Base-by-base conservation (phyloP, 148 eudicot genomes). In the Persicaria maculosa region DNA sequence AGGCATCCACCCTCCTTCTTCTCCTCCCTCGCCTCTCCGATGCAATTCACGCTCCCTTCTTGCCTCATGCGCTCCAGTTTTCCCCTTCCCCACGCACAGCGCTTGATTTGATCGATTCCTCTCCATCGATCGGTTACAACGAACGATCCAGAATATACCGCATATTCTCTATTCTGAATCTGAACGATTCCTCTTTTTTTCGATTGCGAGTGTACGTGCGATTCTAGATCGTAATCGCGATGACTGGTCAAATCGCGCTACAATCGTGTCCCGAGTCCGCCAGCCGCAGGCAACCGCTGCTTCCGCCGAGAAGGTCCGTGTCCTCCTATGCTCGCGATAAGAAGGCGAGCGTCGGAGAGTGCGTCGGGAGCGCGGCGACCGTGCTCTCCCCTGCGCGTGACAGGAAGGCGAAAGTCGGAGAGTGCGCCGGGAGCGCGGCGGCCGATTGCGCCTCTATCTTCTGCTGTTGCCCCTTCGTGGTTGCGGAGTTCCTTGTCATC, bases 371-470 rank as follows among this genome's bases (percentile, higher is more conserved):
- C 5, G 82, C 97, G 5, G 73, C 90, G 55, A 95, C 97, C 0
- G 97, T 15, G 70, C 4, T 15, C 9, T 65, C 70, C 14, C 70
- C 70, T 65, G 47, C 9, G 17, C 46, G 47, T 17, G 46, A 15
- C 40, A 65, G 15, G 47, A 65, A 14, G 70, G n/a, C 70, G 6
- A 65, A 36, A 45, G 70, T 65, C 8, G 70, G 70, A 14, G 70
- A 65, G 46, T 65, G 70, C 70, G 97, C 88, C 0, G 97, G 97
- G 0, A 89, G 92, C 5, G 82, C 97, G 5, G 73, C 90, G 55
- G 97, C 97, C 0, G 97, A 84, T 71, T 90, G 95, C 78, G 91
- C 91, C 1, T 91, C 91, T 9, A 85, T 92, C 52, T 85, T 85
- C 77, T 92, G 95, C 76, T 92, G 97, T 73, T 82, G 87, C 58